phyloP scores from a whole-genome alignment of 495 filamentous ascomycete species.

The Trypethelium eluteriae region DNA sequence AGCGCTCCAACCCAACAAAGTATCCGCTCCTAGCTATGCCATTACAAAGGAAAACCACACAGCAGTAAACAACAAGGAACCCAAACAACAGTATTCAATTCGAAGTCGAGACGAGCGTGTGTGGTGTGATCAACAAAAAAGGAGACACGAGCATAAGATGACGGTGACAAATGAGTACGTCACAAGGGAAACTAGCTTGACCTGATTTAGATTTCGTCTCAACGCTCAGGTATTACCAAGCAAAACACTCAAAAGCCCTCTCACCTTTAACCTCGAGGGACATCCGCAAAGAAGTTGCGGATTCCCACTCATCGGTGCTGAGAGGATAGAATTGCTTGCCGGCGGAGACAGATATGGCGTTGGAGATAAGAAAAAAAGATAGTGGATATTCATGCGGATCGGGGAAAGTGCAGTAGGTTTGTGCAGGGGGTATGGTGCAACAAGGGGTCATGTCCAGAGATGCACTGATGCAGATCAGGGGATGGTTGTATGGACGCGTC shows the following conservation, averaged over 20 bases:
- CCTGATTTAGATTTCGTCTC: background rate
- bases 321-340: slow-evolving; percentile 18
- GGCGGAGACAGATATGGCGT: slow-evolving; percentile 18
- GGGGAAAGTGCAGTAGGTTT: background rate
- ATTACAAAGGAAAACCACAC: background rate
- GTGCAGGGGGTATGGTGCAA: background rate
- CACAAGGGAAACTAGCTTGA: background rate
- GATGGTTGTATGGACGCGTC: background rate
- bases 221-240: slow-evolving; percentile 9
- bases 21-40: slow-evolving; percentile 6
- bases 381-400: background rate
- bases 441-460: background rate
- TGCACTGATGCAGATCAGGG: background rate
- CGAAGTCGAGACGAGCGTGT: background rate
- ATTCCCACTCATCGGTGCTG: slow-evolving; percentile 33
- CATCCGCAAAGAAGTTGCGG: background rate
- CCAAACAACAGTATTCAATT: background rate
- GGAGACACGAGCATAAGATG: background rate
- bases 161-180: background rate
- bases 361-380: background rate
- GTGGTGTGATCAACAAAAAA: background rate
- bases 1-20: slow-evolving; percentile 11
- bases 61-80: background rate
- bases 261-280: slow-evolving; percentile 34
- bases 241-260: slow-evolving; percentile 8